A percentile compares a stretch with the other conserved stretches of the same genome.
Conservation (phyloP, 441 rosid species). For the Corymbia citriodora region DNA sequence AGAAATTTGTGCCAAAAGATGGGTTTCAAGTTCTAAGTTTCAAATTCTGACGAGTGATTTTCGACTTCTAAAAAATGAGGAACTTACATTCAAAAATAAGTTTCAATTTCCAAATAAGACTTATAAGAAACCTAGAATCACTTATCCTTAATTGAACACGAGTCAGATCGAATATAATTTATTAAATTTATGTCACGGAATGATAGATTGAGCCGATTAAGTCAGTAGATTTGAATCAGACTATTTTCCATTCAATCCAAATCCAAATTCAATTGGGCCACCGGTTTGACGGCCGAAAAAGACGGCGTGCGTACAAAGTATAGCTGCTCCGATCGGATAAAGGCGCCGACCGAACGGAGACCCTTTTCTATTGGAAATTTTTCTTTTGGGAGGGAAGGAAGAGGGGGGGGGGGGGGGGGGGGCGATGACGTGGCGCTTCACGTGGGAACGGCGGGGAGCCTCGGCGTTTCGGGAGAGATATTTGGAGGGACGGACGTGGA, state of each 20-base stretch:
- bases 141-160: too few species aligned
- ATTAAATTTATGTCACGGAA: too few species aligned
- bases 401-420: not conserved
- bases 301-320: not conserved
- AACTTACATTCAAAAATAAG: too few species aligned
- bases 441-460: not conserved
- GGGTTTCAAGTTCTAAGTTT: too few species aligned
- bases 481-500: conserved; percentile 24
- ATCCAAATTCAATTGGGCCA: not conserved
- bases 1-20: too few species aligned
- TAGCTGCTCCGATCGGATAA: not conserved
- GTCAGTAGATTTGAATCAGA: not conserved
- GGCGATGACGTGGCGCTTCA: conserved; percentile 13
- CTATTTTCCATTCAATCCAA: not conserved
- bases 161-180: not conserved
- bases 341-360: not conserved
- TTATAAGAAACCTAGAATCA: too few species aligned
- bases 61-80: too few species aligned
- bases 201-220: not conserved
- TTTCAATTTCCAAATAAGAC: too few species aligned
- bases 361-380: not conserved
- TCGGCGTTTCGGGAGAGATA: conserved; percentile 10
- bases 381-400: not conserved
- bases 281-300: not conserved
- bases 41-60: too few species aligned